Percentiles rank a stretch among this genome's conserved stretches.
Evolutionary conservation across 805 yeast species (phyloP).

Genomic region (Myxozyma kluyveri): DNA sequence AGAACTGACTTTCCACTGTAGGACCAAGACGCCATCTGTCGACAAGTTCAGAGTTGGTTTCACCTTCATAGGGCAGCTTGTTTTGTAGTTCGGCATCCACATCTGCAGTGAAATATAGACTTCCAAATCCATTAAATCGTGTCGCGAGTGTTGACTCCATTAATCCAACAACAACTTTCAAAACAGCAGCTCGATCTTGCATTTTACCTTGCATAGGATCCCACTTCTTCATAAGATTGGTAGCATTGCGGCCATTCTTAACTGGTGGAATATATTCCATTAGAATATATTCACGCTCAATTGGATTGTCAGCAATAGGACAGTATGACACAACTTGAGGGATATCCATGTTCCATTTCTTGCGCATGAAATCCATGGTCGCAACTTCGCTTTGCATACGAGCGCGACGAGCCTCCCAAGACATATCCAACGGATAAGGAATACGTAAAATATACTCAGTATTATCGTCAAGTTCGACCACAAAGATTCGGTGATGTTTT

Average conservation of each 20-base stretch:
- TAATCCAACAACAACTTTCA: constrained; percentile 71
- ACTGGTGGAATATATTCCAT: constrained; percentile 57
- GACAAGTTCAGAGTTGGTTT: constrained; percentile 50
- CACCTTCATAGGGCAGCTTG: constrained; percentile 58
- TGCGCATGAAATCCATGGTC: constrained; percentile 74
- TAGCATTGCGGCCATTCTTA: constrained; percentile 42
- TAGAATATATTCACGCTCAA: constrained; percentile 72
- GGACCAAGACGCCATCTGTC: constrained; percentile 90
- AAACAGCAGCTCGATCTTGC: constrained; percentile 49
- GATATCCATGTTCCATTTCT: constrained; percentile 63
- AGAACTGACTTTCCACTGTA: constrained; percentile 72
- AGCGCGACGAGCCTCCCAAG: constrained; percentile 48
- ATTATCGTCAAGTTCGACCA: constrained; percentile 59
- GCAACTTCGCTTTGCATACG: constrained; percentile 89
- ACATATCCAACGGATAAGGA: constrained; percentile 75
- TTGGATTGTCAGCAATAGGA: constrained; percentile 61
- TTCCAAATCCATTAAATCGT: constrained; percentile 72
- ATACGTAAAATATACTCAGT: constrained; percentile 67
- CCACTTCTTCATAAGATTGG: constrained; percentile 88
- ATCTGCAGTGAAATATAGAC: constrained; percentile 76
- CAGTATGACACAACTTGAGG: constrained; percentile 71
- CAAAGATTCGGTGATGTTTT: constrained; percentile 85
- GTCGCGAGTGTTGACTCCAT: constrained; percentile 54
- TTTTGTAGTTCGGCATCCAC: constrained; percentile 47
- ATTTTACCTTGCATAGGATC: constrained; percentile 61